Evolutionary conservation across 257 asterid genomes (phyloP).

Genomic region (Scutellaria barbata): DNA sequence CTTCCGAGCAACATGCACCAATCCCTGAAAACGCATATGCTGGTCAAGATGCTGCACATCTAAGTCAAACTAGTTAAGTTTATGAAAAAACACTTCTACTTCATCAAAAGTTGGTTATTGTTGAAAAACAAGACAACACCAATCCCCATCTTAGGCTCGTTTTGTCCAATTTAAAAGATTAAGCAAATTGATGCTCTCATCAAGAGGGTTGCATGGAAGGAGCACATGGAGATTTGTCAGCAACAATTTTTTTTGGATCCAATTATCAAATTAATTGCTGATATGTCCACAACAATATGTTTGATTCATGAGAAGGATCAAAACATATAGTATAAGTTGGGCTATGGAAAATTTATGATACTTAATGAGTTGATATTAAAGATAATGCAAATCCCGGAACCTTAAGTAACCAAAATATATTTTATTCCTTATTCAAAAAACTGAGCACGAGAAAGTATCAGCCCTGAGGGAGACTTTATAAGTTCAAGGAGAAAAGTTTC

Average conservation of each 20-base stretch:
- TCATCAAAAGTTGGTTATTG: constrained; percentile 3
- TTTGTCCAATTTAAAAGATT: constrained; percentile 6
- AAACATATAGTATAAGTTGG: not conserved
- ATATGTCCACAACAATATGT: not conserved
- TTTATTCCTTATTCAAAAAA: not conserved
- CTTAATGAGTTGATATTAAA: not conserved
- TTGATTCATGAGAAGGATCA: not conserved
- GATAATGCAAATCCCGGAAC: not conserved
- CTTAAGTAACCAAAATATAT: not conserved
- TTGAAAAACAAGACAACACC: constrained; percentile 8
- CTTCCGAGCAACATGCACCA: constrained; percentile 92
- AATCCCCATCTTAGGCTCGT: constrained; percentile 27
- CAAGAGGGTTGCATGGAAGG: constrained; percentile 10
- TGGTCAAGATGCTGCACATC: constrained; percentile 31
- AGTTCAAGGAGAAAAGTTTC: constrained; percentile 21
- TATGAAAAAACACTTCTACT: constrained; percentile 24
- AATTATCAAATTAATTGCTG: not conserved
- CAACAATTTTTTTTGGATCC: not conserved
- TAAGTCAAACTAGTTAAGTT: constrained; percentile 18
- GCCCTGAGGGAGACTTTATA: constrained; percentile 7
- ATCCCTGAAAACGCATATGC: constrained; percentile 60
- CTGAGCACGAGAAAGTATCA: constrained; percentile 15
- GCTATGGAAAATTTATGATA: too few relatives aligned
- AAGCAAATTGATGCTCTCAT: constrained; percentile 5
- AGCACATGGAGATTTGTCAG: not conserved